These are phyloP conservation scores for Vitis rupestris DNA, from an alignment of 164 flowering plant species.

Conservation along the genomic window DNA sequence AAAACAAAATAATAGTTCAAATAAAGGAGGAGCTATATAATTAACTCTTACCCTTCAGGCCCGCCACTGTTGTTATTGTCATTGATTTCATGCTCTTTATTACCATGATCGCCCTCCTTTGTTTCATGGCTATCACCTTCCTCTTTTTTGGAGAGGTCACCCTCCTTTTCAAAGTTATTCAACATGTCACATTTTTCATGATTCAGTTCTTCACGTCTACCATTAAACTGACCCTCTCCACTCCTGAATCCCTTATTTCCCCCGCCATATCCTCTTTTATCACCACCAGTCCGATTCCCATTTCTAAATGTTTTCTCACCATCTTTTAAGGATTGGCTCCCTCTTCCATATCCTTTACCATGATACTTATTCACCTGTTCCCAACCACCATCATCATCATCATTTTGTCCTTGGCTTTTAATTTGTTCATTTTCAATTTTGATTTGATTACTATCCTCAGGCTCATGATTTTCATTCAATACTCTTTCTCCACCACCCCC, in stretches of 20 bases:
- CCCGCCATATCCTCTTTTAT: slow-evolving; percentile 10
- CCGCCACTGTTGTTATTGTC: neutral
- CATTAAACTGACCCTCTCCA: slow-evolving; percentile 15
- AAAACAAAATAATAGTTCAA: neutral
- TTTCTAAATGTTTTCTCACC: slow-evolving; percentile 11
- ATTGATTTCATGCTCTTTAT: slow-evolving; percentile 8
- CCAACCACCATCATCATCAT: slow-evolving; percentile 6
- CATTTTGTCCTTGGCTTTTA: slow-evolving; percentile 5
- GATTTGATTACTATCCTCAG: slow-evolving; percentile 14
- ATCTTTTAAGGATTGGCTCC: slow-evolving; percentile 1
- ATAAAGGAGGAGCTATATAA: neutral
- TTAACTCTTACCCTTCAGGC: slow-evolving; percentile 18
- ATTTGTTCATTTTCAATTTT: neutral
- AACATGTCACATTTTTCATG: slow-evolving; percentile 7
- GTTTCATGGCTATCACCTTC: no score
- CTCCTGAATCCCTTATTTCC: slow-evolving; percentile 13
- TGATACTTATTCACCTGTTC: slow-evolving; percentile 10
- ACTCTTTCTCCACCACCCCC: slow-evolving; percentile 21
- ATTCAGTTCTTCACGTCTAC: slow-evolving; percentile 16
- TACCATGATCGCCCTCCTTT: neutral
- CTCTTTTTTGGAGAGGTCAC: neutral
- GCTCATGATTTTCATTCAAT: slow-evolving; percentile 20
- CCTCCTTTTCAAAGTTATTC: slow-evolving; percentile 17
- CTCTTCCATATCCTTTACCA: slow-evolving; percentile 11
- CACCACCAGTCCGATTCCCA: slow-evolving; percentile 13